Percentiles rank a stretch among this genome's conserved stretches.
phyloP scores from a whole-genome alignment of 441 rosid genomes.

The Sinapis alba region DNA sequence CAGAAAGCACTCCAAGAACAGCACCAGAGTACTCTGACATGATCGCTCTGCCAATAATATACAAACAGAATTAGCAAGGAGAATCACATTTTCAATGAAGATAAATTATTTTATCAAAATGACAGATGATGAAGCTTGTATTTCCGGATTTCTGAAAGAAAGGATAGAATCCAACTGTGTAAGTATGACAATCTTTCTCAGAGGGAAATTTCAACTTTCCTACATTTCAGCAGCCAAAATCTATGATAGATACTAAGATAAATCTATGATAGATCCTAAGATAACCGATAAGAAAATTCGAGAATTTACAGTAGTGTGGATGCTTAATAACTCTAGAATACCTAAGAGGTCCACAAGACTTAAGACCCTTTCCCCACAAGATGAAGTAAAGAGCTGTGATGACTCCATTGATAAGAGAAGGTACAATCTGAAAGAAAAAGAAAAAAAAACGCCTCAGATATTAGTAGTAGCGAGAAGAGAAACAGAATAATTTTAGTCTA shows the following conservation, averaged over 20 bases:
- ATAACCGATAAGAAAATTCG: background rate
- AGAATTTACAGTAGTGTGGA: background rate
- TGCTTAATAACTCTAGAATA: conserved; percentile 40
- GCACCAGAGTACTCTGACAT: conserved; percentile 98
- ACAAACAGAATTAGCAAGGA: conserved; percentile 9
- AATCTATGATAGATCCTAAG: conserved; percentile 11
- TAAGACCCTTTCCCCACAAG: conserved; percentile 93
- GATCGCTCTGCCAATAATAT: conserved; percentile 59
- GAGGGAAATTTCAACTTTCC: conserved; percentile 1
- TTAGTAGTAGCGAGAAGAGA: background rate
- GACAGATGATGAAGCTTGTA: background rate
- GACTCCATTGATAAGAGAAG: conserved; percentile 87
- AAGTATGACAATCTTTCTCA: background rate
- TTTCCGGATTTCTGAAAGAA: background rate
- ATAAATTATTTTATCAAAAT: background rate
- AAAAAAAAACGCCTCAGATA: conserved; percentile 16
- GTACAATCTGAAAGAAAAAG: conserved; percentile 69
- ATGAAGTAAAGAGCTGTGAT: conserved; percentile 90
- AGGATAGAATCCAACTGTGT: background rate
- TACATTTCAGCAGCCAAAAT: conserved; percentile 1
- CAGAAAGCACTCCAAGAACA: conserved; percentile 94
- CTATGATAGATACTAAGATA: conserved; percentile 1
- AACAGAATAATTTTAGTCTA: conserved; percentile 12
- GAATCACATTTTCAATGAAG: background rate
- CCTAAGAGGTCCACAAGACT: conserved; percentile 95